Percentiles rank a stretch among this genome's conserved stretches.
Conservation (phyloP, 768 basidiomycete species). For the Lentinula detonsa region DNA sequence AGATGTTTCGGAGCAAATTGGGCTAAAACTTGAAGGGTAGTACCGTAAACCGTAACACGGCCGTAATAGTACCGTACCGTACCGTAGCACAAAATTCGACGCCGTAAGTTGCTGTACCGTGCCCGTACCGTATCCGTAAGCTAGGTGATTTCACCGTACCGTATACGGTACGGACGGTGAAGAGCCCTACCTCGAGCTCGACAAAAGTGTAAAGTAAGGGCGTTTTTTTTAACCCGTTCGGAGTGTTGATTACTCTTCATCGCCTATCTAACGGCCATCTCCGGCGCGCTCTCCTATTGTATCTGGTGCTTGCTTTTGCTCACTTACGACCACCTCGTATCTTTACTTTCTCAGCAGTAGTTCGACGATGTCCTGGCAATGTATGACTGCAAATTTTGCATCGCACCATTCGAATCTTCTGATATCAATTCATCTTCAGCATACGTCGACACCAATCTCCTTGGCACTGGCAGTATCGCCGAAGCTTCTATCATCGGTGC, state of each 20-base stretch:
- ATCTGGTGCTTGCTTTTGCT: neutral
- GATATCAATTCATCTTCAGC: constrained; percentile 33
- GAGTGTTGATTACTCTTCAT: neutral
- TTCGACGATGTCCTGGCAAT: constrained; percentile 65
- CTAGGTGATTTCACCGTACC: no score
- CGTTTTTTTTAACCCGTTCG: no score
- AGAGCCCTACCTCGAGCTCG: no score
- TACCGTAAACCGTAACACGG: no score
- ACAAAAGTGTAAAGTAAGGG: no score
- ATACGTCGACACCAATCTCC: constrained; percentile 77
- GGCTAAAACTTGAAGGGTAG: no score
- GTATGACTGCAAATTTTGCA: constrained; percentile 24
- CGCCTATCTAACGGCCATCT: constrained; percentile 3
- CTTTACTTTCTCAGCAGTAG: constrained; percentile 4
- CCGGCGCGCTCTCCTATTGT: neutral
- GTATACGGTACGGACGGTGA: no score
- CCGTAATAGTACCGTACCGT: no score
- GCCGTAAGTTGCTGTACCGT: no score
- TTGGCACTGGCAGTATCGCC: constrained; percentile 67
- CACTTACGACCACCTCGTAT: neutral
- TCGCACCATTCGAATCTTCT: neutral
- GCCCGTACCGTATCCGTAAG: no score
- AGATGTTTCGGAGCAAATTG: no score
- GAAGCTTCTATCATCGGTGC: constrained; percentile 75
- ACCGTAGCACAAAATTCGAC: no score